These are phyloP conservation scores for Crataegus laevigata DNA, from an alignment of 306 rosid species.

Conservation along the genomic window DNA sequence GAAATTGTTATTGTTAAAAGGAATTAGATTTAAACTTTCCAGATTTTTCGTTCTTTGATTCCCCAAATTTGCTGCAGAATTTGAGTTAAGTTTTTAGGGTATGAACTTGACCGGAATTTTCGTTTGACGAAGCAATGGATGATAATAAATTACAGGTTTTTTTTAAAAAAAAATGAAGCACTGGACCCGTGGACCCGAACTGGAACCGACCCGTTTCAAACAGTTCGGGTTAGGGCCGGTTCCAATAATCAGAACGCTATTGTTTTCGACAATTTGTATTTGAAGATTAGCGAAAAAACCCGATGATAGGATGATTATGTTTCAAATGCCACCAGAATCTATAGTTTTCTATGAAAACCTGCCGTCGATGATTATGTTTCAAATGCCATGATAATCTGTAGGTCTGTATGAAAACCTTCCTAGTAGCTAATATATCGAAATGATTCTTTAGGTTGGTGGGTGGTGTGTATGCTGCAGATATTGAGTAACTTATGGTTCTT, in stretches of 20 bases:
- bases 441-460: background rate
- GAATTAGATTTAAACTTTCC: too few species aligned
- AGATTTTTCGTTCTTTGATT: too few species aligned
- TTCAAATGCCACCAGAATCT: background rate
- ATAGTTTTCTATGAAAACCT: background rate
- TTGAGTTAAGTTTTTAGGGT: too few species aligned
- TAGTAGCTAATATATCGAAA: background rate
- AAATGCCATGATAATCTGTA: background rate
- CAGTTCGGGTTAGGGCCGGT: fast-evolving
- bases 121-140: too few species aligned
- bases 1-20: too few species aligned
- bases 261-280: background rate
- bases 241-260: background rate
- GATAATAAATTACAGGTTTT: too few species aligned
- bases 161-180: too few species aligned
- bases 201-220: too few species aligned
- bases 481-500: background rate
- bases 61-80: too few species aligned
- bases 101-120: too few species aligned
- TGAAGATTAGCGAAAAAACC: background rate
- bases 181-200: too few species aligned
- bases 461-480: background rate
- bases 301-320: background rate
- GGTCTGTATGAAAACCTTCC: background rate
- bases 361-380: background rate